Conservation (phyloP, 2,329 filamentous ascomycete species). For the Beauveria rudraprayagi region DNA sequence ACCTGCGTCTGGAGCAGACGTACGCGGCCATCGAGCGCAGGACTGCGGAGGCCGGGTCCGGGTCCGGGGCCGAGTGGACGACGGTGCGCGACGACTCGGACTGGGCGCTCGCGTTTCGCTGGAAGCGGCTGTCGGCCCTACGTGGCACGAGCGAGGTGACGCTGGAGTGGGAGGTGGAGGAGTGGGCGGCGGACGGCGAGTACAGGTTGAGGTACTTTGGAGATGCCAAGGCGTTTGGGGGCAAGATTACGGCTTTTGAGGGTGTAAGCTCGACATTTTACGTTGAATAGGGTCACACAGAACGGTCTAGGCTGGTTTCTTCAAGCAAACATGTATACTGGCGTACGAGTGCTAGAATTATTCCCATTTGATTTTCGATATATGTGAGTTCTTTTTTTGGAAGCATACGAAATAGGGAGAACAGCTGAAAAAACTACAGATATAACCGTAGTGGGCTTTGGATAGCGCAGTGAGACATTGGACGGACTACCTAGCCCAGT, state of each 20-base stretch:
- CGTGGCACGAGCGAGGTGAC: conserved; percentile 68
- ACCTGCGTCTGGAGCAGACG: conserved; percentile 67
- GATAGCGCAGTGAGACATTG: no score
- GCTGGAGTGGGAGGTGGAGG: conserved; percentile 71
- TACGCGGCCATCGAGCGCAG: conserved; percentile 64
- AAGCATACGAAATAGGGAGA: no score
- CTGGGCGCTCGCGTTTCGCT: conserved; percentile 74
- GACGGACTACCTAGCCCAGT: no score
- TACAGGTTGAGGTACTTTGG: conserved; percentile 79
- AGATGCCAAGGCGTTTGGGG: conserved; percentile 60
- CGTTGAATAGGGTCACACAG: background rate
- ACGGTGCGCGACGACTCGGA: conserved; percentile 67
- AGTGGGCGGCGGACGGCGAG: conserved; percentile 46
- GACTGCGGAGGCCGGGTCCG: background rate
- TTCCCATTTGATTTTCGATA: no score
- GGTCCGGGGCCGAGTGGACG: conserved; percentile 43
- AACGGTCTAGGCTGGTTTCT: no score
- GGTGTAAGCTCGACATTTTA: conserved; percentile 51
- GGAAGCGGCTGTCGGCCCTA: conserved; percentile 63
- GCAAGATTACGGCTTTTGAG: conserved; percentile 59
- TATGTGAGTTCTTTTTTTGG: no score
- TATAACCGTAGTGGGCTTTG: no score
- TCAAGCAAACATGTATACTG: no score
- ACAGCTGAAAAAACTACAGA: no score
- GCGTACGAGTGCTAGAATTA: no score